Evolutionary conservation across 768 basidiomycete genomes (phyloP).

Genomic region (Amanita pseudoporphyria): DNA sequence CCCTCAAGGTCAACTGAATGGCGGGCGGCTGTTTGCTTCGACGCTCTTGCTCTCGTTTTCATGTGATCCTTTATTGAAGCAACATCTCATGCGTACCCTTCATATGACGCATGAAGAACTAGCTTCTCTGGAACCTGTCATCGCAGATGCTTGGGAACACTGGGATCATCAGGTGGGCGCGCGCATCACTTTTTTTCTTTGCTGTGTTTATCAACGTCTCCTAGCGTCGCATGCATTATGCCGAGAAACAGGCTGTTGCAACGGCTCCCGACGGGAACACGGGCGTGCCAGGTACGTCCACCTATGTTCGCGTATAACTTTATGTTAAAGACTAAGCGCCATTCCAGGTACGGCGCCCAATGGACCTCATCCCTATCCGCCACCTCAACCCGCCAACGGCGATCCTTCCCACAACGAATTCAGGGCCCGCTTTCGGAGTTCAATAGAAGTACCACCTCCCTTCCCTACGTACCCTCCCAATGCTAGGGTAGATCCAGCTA

Average conservation of each 20-base stretch:
- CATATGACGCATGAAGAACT: slow-evolving; percentile 75
- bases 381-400: slow-evolving; percentile 4
- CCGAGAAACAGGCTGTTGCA: slow-evolving; percentile 23
- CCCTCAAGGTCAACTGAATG: slow-evolving; percentile 43
- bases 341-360: slow-evolving; percentile 3
- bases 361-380: slow-evolving; percentile 7
- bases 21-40: slow-evolving; percentile 74
- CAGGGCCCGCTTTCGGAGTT: slow-evolving; percentile 7
- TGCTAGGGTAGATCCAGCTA: not conserved
- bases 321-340: no score
- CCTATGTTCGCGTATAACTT: not conserved
- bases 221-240: slow-evolving; percentile 34
- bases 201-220: slow-evolving; percentile 5
- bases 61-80: slow-evolving; percentile 63
- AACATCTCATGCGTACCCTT: slow-evolving; percentile 62
- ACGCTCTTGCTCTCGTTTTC: slow-evolving; percentile 70
- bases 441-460: slow-evolving; percentile 4
- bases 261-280: not conserved
- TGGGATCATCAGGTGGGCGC: slow-evolving; percentile 70
- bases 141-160: slow-evolving; percentile 79
- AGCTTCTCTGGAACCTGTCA: slow-evolving; percentile 65
- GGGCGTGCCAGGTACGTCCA: slow-evolving; percentile 1
- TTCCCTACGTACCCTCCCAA: slow-evolving; percentile 4
- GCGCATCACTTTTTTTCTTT: slow-evolving; percentile 4
- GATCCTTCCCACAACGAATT: slow-evolving; percentile 8